Evolutionary conservation across 2,329 filamentous ascomycete species (phyloP), one percentile per base, ranked within the genome.

Genomic region (Alternaria gansuensis): DNA sequence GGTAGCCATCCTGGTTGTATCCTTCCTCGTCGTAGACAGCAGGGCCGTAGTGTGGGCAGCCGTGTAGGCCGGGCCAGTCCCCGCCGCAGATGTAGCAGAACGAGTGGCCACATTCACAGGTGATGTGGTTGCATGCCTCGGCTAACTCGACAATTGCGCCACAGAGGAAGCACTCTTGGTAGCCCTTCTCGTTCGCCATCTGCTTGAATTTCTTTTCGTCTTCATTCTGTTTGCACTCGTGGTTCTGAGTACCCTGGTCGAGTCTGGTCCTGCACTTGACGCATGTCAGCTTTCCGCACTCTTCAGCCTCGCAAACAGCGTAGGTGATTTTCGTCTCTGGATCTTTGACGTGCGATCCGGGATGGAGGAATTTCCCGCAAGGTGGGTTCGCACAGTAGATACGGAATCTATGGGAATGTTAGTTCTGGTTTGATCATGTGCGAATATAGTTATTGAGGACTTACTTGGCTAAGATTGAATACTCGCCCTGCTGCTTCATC

Each of bases 71-170:
- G 8, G 28, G n/a, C 72, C 74, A 76, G 11, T 60, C 37, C 23
- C 68, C 55, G 26, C 74, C 73, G 44, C 75, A 77, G 44, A 76
- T 40, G 44, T 76, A 77, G 65, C 75, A 77, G 61, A 76, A 77
- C 2, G 65, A 52, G 31, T 63, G 43, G 4, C 71, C 72, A 29
- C 75, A 77, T 8, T 58, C 59, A 51, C 73, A 76, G 61, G 57
- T 72, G 26, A 77, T 70, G 37, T 77, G 74, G 23, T 77, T 77
- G 43, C 74, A 77, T 2, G 73, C 75, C 39, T 76, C 74, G 2
- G 60, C 49, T 13, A 76, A 64, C 53, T 76, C 73, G 5, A 76
- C 64, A 0, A 57, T 67, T 0, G 57, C 56, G 17, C 67, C 65
- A 34, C 75, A 77, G 10, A 49, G 53, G 11, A 60, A 66, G 51